A percentile compares a stretch with the other conserved stretches of the same genome.
phyloP scores from a whole-genome alignment of 495 filamentous ascomycete genomes.

The Penicillium canescens region DNA sequence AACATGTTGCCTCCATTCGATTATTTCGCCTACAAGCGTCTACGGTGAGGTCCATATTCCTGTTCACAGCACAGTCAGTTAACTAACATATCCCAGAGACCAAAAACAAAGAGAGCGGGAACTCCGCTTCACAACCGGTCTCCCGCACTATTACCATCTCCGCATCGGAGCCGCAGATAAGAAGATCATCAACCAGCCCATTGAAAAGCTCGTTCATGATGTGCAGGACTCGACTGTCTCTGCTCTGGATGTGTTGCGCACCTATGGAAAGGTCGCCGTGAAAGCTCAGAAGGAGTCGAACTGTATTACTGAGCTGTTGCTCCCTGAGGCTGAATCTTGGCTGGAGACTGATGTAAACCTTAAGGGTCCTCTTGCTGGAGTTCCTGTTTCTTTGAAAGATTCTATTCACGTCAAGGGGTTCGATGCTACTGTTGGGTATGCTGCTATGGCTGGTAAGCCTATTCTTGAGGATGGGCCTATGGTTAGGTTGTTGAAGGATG shows the following conservation, averaged over 20 bases:
- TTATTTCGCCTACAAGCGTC: conserved; percentile 56
- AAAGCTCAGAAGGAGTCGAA: conserved; percentile 87
- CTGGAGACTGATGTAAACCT: conserved; percentile 67
- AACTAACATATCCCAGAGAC: conserved; percentile 50
- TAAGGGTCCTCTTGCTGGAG: conserved; percentile 82
- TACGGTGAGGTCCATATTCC: conserved; percentile 42
- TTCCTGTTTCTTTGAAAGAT: conserved; percentile 89
- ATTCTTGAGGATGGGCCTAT: conserved; percentile 68
- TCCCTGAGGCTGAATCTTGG: conserved; percentile 81
- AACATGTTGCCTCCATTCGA: conserved; percentile 60
- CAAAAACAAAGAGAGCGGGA: conserved; percentile 77
- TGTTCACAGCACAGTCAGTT: not conserved
- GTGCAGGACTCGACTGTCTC: conserved; percentile 67
- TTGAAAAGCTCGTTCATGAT: conserved; percentile 73
- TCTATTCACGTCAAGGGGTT: conserved; percentile 83
- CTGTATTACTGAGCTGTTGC: conserved; percentile 86
- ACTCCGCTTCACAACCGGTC: conserved; percentile 58
- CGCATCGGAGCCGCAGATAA: conserved; percentile 62
- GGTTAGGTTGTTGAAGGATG: conserved; percentile 79
- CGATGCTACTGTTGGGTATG: conserved; percentile 84
- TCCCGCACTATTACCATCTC: conserved; percentile 64
- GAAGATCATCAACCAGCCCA: conserved; percentile 68
- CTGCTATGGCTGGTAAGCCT: conserved; percentile 67
- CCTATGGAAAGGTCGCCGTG: conserved; percentile 89
- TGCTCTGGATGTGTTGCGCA: conserved; percentile 73